Conservation (phyloP, 2,329 filamentous ascomycete genomes). For the Tolypocladium ophioglossoides region DNA sequence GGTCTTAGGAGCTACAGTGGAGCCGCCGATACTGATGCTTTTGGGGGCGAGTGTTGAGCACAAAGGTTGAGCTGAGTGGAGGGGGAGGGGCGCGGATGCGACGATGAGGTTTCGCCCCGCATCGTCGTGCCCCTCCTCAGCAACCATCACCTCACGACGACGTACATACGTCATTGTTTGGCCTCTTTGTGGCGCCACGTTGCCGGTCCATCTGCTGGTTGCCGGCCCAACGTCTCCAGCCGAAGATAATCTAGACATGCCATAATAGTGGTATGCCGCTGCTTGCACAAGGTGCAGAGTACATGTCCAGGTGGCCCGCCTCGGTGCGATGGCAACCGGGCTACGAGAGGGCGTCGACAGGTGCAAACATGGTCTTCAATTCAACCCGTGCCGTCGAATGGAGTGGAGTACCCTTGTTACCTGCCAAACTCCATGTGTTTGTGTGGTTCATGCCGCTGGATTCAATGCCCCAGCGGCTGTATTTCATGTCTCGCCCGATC, state of each 20-base stretch:
- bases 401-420: conserved; percentile 2
- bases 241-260: too few relatives aligned
- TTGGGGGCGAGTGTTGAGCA: background rate
- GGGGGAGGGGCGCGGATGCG: background rate
- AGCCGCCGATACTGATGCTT: background rate
- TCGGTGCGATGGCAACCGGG: too few relatives aligned
- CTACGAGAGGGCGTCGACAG: background rate
- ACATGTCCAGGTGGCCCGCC: too few relatives aligned
- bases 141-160: background rate
- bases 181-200: too few relatives aligned
- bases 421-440: conserved; percentile 9
- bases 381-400: background rate
- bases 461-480: background rate
- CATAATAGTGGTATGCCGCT: too few relatives aligned
- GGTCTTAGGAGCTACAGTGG: background rate
- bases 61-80: background rate
- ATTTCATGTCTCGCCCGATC: background rate
- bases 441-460: background rate
- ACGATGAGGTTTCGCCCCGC: background rate
- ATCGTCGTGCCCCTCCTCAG: background rate
- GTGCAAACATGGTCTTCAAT: background rate
- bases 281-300: too few relatives aligned
- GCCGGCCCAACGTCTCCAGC: too few relatives aligned
- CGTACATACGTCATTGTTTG: background rate
- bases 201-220: too few relatives aligned